Evolutionary conservation across 192 early-diverging fungal species (phyloP).

Genomic region (Chytriomyces sp.): DNA sequence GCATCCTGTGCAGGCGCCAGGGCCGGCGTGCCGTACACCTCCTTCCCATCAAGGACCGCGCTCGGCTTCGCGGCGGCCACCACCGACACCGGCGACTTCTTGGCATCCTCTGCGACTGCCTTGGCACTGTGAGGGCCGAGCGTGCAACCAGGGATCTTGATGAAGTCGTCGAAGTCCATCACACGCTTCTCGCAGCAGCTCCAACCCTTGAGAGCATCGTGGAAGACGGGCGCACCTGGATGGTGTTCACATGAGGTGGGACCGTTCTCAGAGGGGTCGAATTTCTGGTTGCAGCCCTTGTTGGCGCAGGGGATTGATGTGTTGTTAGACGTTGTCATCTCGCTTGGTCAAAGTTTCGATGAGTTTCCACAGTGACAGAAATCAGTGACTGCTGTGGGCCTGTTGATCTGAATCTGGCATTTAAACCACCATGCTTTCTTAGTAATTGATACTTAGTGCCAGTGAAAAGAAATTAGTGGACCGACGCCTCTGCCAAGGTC

Average conservation of each 20-base stretch:
- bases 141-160: constrained; percentile 74
- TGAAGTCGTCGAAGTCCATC: constrained; percentile 88
- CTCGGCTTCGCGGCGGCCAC: constrained; percentile 30
- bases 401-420: no score
- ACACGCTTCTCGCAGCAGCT: constrained; percentile 91
- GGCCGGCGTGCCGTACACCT: constrained; percentile 41
- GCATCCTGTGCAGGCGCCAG: constrained; percentile 21
- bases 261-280: constrained; percentile 70
- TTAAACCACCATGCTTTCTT: no score
- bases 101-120: no score
- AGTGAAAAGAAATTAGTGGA: no score
- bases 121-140: constrained; percentile 68
- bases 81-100: no score
- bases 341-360: no score
- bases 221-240: constrained; percentile 86
- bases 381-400: no score
- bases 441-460: no score
- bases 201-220: constrained; percentile 92
- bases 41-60: constrained; percentile 41
- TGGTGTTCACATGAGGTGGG: constrained; percentile 87
- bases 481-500: no score
- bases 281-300: constrained; percentile 83
- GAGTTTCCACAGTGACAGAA: no score
- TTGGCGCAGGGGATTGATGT: no score
- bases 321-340: no score